Conservation (phyloP, 1,284 basidiomycete species). For the Melampsora larici-populina region DNA sequence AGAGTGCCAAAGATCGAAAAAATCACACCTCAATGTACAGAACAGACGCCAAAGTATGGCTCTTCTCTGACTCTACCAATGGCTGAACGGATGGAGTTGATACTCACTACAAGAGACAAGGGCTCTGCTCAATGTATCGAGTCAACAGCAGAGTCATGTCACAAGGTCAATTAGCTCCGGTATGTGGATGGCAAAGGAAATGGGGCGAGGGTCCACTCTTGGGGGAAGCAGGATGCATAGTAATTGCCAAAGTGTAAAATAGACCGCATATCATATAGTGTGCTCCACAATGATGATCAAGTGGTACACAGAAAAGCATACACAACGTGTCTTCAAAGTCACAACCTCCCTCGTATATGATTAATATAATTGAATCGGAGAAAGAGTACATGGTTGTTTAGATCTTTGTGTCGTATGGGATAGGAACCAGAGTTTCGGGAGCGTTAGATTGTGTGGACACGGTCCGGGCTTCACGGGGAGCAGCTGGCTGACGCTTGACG, state of each 20-base stretch:
- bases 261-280: too few species aligned
- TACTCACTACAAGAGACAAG: background rate
- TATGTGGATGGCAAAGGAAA: too few species aligned
- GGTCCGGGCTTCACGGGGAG: constrained; percentile 75
- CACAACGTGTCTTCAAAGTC: background rate
- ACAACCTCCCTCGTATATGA: background rate
- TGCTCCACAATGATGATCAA: too few species aligned
- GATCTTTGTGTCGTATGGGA: constrained; percentile 63
- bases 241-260: too few species aligned
- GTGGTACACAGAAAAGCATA: background rate
- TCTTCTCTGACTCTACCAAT: constrained; percentile 41
- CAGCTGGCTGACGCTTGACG: constrained; percentile 80
- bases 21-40: constrained; percentile 28
- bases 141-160: too few species aligned
- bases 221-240: too few species aligned
- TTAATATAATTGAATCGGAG: background rate
- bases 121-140: too few species aligned
- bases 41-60: constrained; percentile 29
- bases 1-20: constrained; percentile 38
- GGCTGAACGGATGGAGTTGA: constrained; percentile 29
- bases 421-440: constrained; percentile 87
- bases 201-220: too few species aligned
- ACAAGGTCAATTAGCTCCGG: too few species aligned
- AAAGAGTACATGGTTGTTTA: constrained; percentile 45
- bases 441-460: constrained; percentile 73